A percentile compares a stretch with the other conserved stretches of the same genome.
phyloP scores from a whole-genome alignment of 2,329 filamentous ascomycete genomes.

The Cercospora beticola region DNA sequence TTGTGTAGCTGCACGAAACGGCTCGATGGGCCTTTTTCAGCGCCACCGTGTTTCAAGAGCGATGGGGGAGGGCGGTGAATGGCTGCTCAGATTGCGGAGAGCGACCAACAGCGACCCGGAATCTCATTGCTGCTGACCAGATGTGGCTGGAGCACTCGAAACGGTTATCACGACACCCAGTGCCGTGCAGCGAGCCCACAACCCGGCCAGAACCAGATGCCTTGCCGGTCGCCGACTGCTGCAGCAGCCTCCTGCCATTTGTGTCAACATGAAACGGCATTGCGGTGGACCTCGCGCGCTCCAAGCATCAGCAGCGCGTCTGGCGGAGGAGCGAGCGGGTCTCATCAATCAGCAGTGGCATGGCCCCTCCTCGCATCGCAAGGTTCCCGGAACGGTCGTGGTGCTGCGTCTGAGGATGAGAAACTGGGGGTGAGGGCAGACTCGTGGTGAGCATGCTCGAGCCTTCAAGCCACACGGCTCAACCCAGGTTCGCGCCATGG shows the following conservation, averaged over 20 bases:
- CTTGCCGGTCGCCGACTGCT: slow-evolving; percentile 1
- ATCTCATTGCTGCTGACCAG: background rate
- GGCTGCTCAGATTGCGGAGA: background rate
- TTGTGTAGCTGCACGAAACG: background rate
- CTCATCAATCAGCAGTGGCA: background rate
- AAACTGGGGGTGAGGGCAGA: background rate
- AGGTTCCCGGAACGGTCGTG: background rate
- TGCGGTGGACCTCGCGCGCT: background rate
- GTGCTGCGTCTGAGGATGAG: background rate
- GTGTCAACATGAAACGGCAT: slow-evolving; percentile 5
- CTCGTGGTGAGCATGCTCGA: slow-evolving; percentile 1
- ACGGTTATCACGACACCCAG: background rate
- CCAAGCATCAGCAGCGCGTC: background rate
- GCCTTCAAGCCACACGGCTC: background rate
- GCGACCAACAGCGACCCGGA: background rate
- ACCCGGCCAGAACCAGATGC: background rate
- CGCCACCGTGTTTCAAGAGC: slow-evolving; percentile 10
- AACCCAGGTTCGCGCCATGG: background rate
- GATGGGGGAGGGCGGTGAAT: slow-evolving; percentile 7
- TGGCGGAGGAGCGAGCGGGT: background rate
- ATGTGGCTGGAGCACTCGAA: background rate
- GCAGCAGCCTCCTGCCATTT: background rate
- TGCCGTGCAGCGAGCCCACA: background rate
- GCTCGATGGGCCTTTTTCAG: background rate
- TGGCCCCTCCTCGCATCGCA: background rate